These are phyloP conservation scores for Suillus hirtellus DNA, from an alignment of 768 basidiomycete genomes.

Conservation along the genomic window DNA sequence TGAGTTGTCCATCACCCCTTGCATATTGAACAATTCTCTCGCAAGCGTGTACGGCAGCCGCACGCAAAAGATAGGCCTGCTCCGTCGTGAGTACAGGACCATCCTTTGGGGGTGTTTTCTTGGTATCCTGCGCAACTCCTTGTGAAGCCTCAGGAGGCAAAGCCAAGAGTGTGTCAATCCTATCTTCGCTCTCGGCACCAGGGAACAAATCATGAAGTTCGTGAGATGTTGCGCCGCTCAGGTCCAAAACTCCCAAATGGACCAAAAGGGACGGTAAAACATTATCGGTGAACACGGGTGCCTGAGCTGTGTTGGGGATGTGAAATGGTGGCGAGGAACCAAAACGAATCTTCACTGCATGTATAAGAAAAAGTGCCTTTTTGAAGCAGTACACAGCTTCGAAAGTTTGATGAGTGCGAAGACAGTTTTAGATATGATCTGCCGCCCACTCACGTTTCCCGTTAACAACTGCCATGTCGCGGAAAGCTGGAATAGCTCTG, in stretches of 20 bases:
- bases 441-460: slow-evolving; percentile 50
- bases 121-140: slow-evolving; percentile 10
- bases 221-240: slow-evolving; percentile 46
- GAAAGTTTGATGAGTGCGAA: slow-evolving; percentile 3
- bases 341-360: slow-evolving; percentile 70
- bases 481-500: slow-evolving; percentile 77
- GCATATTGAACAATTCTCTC: slow-evolving; percentile 64
- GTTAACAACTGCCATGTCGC: slow-evolving; percentile 70
- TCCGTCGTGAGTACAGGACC: slow-evolving; percentile 56
- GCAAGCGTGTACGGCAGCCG: slow-evolving; percentile 79
- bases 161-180: slow-evolving; percentile 43
- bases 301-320: slow-evolving; percentile 54
- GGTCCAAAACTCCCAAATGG: slow-evolving; percentile 72
- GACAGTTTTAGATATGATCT: slow-evolving; percentile 7
- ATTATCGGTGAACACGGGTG: slow-evolving; percentile 79
- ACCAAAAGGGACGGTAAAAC: slow-evolving; percentile 82
- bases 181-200: slow-evolving; percentile 39
- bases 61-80: slow-evolving; percentile 74
- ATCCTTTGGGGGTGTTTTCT: slow-evolving; percentile 34
- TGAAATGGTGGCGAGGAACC: slow-evolving; percentile 58
- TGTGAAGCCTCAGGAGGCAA: slow-evolving; percentile 15
- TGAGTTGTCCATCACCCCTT: slow-evolving; percentile 27
- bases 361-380: slow-evolving; percentile 82
- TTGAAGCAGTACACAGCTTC: slow-evolving; percentile 87
- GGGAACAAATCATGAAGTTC: slow-evolving; percentile 51